A percentile compares a stretch with the other conserved stretches of the same genome.
Conservation (phyloP, 2,329 filamentous ascomycete genomes). For the Nigrospora osmanthi region DNA sequence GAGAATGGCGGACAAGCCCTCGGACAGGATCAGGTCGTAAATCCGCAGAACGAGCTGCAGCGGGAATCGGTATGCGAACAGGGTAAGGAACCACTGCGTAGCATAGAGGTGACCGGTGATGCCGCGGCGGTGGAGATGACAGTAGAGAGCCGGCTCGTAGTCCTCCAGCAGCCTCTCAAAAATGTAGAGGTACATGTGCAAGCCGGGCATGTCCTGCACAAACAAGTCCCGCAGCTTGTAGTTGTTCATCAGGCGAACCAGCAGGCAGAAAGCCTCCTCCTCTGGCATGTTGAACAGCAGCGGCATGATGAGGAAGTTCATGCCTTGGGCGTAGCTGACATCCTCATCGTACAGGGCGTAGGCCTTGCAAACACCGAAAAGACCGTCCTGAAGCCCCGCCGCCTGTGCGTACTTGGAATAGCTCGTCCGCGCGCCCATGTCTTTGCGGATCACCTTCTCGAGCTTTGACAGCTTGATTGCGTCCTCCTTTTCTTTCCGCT, state of each 20-base stretch:
- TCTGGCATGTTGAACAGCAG: conserved; percentile 97
- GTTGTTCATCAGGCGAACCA: conserved; percentile 93
- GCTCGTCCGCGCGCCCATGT: conserved; percentile 86
- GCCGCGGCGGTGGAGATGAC: conserved; percentile 79
- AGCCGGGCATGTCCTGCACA: conserved; percentile 88
- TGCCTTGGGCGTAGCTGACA: conserved; percentile 95
- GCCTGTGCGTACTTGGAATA: conserved; percentile 94
- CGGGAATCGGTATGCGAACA: conserved; percentile 98
- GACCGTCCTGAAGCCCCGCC: conserved; percentile 82
- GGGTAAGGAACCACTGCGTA: conserved; percentile 96
- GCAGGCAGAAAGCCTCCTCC: conserved; percentile 89
- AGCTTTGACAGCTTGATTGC: conserved; percentile 66
- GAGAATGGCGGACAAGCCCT: conserved; percentile 86
- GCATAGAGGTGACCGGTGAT: conserved; percentile 92
- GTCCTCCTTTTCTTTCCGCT: conserved; percentile 75
- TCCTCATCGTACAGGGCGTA: conserved; percentile 93
- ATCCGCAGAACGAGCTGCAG: conserved; percentile 92
- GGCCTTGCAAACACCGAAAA: conserved; percentile 95
- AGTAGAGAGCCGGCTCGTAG: conserved; percentile 87
- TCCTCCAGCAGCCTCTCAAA: conserved; percentile 94
- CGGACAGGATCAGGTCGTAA: conserved; percentile 89
- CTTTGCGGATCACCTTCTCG: conserved; percentile 85
- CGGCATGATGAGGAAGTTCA: conserved; percentile 98
- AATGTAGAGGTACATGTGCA: conserved; percentile 89
- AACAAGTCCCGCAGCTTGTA: conserved; percentile 91